These are phyloP conservation scores for Candida adriatica DNA, from an alignment of 805 yeast genomes.

Conservation along the genomic window DNA sequence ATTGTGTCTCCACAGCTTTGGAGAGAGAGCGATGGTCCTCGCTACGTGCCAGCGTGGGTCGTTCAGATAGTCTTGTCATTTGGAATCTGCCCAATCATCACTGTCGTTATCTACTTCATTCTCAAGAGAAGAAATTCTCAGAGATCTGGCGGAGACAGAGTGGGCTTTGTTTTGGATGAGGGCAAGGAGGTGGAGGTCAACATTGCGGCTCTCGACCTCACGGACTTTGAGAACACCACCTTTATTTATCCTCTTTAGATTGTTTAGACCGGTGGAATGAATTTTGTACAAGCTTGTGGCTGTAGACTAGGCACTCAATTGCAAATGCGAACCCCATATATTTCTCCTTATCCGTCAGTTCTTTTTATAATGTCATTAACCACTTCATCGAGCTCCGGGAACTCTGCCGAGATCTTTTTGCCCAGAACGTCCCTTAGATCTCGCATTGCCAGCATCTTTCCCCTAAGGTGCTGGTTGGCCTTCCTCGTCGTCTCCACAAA, in stretches of 20 bases:
- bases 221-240: conserved; percentile 43
- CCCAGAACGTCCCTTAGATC: conserved; percentile 62
- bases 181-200: conserved; percentile 30
- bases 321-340: not conserved
- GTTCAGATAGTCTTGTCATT: conserved; percentile 51
- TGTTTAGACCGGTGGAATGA: too few species aligned
- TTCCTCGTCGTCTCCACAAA: conserved; percentile 91
- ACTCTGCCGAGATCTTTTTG: conserved; percentile 62
- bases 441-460: conserved; percentile 67
- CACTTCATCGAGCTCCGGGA: conserved; percentile 61
- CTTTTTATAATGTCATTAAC: conserved; percentile 52
- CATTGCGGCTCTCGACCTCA: conserved; percentile 39
- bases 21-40: conserved; percentile 40
- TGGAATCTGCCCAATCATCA: conserved; percentile 36
- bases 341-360: conserved; percentile 23
- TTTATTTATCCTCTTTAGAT: conserved; percentile 46
- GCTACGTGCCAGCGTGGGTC: conserved; percentile 42
- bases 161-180: conserved; percentile 26
- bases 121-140: conserved; percentile 37
- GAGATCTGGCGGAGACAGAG: conserved; percentile 25
- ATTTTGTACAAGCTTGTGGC: too few species aligned
- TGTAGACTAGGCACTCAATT: not conserved
- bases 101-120: conserved; percentile 37
- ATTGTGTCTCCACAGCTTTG: conserved; percentile 52
- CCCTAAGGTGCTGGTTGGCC: conserved; percentile 81